A percentile compares a stretch with the other conserved stretches of the same genome.
phyloP scores from a whole-genome alignment of 192 early-diverging fungal genomes.

The Haplosporangium gracile region DNA sequence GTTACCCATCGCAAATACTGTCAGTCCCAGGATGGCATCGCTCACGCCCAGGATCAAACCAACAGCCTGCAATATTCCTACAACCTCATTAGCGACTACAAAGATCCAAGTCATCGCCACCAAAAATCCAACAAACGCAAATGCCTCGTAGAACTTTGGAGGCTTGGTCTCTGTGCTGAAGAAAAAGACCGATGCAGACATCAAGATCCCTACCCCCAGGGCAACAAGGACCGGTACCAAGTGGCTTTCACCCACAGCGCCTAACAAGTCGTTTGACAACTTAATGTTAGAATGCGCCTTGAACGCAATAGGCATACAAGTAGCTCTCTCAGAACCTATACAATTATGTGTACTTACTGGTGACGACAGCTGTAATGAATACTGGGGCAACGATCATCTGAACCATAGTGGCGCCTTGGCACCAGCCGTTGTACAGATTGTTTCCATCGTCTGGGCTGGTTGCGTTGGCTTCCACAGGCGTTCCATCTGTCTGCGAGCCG shows the following conservation, averaged over 20 bases:
- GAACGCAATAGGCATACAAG: neutral
- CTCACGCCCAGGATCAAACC: constrained; percentile 82
- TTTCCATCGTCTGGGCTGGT: constrained; percentile 12
- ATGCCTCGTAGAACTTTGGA: constrained; percentile 59
- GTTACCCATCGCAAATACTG: constrained; percentile 89
- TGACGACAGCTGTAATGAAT: constrained; percentile 60
- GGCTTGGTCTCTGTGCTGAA: constrained; percentile 51
- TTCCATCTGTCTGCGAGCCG: neutral
- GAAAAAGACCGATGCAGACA: constrained; percentile 29
- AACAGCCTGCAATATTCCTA: constrained; percentile 84
- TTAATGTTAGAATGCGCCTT: neutral
- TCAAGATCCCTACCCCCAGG: constrained; percentile 34
- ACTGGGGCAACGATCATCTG: constrained; percentile 69
- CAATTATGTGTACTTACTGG: constrained; percentile 10
- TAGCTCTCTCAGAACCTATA: neutral
- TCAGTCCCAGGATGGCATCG: constrained; percentile 85
- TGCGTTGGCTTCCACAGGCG: neutral
- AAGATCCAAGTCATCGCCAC: constrained; percentile 89
- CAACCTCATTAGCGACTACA: constrained; percentile 91
- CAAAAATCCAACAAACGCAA: constrained; percentile 80
- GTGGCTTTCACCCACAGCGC: constrained; percentile 13
- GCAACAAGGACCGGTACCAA: constrained; percentile 37
- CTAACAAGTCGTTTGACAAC: constrained; percentile 7
- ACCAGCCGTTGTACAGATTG: constrained; percentile 56
- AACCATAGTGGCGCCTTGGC: constrained; percentile 66